Conservation (phyloP, 495 filamentous ascomycete genomes). For the Margaritispora aquatica region DNA sequence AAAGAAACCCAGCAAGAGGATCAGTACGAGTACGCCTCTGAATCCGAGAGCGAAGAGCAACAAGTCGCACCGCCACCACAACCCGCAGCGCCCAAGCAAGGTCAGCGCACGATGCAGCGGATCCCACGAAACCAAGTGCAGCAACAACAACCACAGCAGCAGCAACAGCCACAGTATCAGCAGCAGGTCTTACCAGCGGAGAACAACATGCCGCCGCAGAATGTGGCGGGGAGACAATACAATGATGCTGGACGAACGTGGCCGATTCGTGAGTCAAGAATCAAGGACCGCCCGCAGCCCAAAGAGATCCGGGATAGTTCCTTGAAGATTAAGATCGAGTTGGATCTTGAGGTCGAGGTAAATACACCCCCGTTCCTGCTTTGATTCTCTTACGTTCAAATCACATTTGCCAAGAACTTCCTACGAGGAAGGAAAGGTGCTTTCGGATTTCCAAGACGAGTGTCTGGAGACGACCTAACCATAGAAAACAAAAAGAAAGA, state of each 20-base stretch:
- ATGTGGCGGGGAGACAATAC: constrained; percentile 16
- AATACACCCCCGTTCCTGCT: background rate
- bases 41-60: constrained; percentile 22
- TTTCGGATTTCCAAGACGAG: background rate
- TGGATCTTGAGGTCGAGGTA: constrained; percentile 28
- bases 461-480: background rate
- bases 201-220: constrained; percentile 17
- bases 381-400: too few species aligned
- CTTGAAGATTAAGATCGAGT: constrained; percentile 26
- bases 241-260: constrained; percentile 12
- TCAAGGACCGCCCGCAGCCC: constrained; percentile 22
- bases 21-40: constrained; percentile 22
- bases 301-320: constrained; percentile 19
- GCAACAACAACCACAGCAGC: constrained; percentile 6
- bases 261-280: constrained; percentile 23
- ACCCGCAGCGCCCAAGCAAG: constrained; percentile 3
- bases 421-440: background rate
- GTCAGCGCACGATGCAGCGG: constrained; percentile 23
- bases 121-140: constrained; percentile 6
- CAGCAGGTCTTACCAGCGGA: constrained; percentile 6
- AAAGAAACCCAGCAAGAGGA: constrained; percentile 12
- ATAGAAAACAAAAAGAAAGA: too few species aligned
- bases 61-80: background rate
- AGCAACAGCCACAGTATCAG: background rate
- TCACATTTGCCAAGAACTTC: background rate